Percentiles rank a stretch among this genome's conserved stretches.
Evolutionary conservation across 2,329 filamentous ascomycete genomes (phyloP).

Genomic region (Phialophora chinensis): DNA sequence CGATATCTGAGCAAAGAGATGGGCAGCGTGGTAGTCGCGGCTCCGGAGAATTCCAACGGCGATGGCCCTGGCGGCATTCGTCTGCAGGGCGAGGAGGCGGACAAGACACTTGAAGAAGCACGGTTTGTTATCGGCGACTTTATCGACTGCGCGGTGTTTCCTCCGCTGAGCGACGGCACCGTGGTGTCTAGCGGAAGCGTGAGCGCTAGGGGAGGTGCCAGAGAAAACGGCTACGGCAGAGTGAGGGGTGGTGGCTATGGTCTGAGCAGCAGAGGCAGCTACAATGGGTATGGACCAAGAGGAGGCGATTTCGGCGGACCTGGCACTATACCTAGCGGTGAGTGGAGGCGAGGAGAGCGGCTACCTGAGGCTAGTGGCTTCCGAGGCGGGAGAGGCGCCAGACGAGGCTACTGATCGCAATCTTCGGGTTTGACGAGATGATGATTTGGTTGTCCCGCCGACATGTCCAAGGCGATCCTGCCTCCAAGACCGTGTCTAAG

Average conservation of each 20-base stretch:
- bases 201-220: conserved; percentile 39
- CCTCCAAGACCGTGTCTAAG: not conserved
- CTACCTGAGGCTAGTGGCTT: conserved; percentile 51
- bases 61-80: conserved; percentile 45
- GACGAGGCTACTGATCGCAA: conserved; percentile 29
- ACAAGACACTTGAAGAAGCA: conserved; percentile 76
- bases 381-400: conserved; percentile 41
- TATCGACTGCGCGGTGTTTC: conserved; percentile 79
- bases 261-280: conserved; percentile 49
- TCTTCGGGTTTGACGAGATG: not conserved
- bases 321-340: conserved; percentile 50
- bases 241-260: conserved; percentile 48
- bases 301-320: conserved; percentile 45
- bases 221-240: conserved; percentile 55
- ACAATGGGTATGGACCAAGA: conserved; percentile 49
- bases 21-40: conserved; percentile 75
- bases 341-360: conserved; percentile 58
- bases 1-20: conserved; percentile 80
- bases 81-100: conserved; percentile 63
- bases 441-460: not conserved
- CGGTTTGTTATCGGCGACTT: conserved; percentile 90
- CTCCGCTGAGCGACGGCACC: conserved; percentile 74
- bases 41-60: conserved; percentile 51
- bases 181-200: conserved; percentile 54
- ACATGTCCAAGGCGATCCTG: not conserved